Evolutionary conservation across 148 eudicot genomes (phyloP).

Genomic region (Simmondsia chinensis): DNA sequence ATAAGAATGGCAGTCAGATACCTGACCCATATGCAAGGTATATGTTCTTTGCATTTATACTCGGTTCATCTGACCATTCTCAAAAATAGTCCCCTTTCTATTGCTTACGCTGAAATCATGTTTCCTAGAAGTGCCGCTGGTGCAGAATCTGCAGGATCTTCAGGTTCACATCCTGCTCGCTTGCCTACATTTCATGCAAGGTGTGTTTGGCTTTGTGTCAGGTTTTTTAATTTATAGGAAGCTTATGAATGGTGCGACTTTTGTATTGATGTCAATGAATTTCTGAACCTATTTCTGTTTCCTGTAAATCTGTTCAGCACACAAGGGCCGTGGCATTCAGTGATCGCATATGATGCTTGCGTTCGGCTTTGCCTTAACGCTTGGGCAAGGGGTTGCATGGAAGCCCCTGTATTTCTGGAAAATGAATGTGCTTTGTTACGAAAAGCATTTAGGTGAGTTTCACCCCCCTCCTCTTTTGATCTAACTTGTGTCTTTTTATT

Average conservation of each 20-base stretch:
- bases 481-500: not conserved
- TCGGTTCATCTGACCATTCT: too few species aligned
- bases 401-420: slow-evolving; percentile 87
- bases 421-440: slow-evolving; percentile 82
- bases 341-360: slow-evolving; percentile 92
- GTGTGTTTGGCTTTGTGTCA: slow-evolving; percentile 24
- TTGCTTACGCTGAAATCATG: too few species aligned
- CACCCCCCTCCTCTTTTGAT: not conserved
- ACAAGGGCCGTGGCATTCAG: slow-evolving; percentile 84
- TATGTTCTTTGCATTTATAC: slow-evolving; percentile 19
- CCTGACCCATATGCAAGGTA: slow-evolving; percentile 41
- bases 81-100: too few species aligned
- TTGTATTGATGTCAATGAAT: not conserved
- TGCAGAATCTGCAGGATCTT: slow-evolving; percentile 49
- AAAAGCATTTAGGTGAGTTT: slow-evolving; percentile 70
- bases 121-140: slow-evolving; percentile 37
- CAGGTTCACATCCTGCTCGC: slow-evolving; percentile 58
- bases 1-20: slow-evolving; percentile 13
- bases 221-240: too few species aligned
- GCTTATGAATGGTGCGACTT: too few species aligned
- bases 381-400: slow-evolving; percentile 91
- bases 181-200: slow-evolving; percentile 93
- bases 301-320: slow-evolving; percentile 41
- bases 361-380: slow-evolving; percentile 94
- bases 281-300: not conserved